Conservation (phyloP, 306 rosid genomes). For the Macrotyloma uniflorum region DNA sequence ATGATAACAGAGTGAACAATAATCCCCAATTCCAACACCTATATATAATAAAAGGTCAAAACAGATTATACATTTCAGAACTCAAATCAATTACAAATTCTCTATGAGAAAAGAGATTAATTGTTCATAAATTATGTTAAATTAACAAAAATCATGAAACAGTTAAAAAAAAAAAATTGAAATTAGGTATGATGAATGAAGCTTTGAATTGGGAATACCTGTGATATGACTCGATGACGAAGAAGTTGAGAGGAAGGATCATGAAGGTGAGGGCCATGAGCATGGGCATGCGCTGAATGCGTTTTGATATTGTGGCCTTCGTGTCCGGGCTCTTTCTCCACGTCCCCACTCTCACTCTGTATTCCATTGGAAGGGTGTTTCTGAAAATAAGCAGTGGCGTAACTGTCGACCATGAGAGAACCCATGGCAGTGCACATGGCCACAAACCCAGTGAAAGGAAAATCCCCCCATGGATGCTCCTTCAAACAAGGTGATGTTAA, state of each 20-base stretch:
- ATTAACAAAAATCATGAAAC: too few relatives aligned
- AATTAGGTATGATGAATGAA: too few relatives aligned
- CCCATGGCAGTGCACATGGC: slow-evolving; percentile 82
- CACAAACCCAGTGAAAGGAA: slow-evolving; percentile 84
- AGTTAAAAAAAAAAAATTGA: too few relatives aligned
- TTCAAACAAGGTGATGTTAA: slow-evolving; percentile 53
- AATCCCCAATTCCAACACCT: slow-evolving; percentile 87
- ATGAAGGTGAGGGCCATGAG: slow-evolving; percentile 52
- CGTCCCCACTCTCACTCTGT: slow-evolving; percentile 30
- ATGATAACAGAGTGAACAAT: slow-evolving; percentile 80
- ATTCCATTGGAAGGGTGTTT: slow-evolving; percentile 21
- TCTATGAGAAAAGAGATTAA: too few relatives aligned
- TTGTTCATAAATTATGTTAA: too few relatives aligned
- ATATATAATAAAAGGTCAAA: neutral
- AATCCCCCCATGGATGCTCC: slow-evolving; percentile 61
- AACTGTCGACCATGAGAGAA: slow-evolving; percentile 75
- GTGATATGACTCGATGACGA: slow-evolving; percentile 71
- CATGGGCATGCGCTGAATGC: slow-evolving; percentile 73
- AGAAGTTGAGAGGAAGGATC: slow-evolving; percentile 49
- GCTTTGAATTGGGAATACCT: slow-evolving; percentile 49
- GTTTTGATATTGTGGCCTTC: slow-evolving; percentile 63
- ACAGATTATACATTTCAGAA: too few relatives aligned
- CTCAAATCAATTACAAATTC: too few relatives aligned
- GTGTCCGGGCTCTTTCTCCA: slow-evolving; percentile 40
- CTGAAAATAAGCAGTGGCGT: slow-evolving; percentile 64